These are phyloP conservation scores for Lenwebbia sp. DNA, from an alignment of 345 rosid genomes.

Conservation along the genomic window DNA sequence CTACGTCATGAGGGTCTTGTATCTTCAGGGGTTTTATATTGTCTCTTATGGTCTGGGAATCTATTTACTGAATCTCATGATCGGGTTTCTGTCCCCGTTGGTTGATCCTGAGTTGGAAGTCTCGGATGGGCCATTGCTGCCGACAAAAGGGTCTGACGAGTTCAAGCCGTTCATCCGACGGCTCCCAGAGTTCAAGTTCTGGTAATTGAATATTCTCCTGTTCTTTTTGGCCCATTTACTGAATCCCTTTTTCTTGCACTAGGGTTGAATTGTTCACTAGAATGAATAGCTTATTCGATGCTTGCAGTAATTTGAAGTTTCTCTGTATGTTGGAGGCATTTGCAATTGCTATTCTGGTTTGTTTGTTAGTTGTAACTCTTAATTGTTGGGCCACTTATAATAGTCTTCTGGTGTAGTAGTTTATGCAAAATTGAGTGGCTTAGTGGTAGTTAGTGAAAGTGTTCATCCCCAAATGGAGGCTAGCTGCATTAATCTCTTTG, in stretches of 20 bases:
- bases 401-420: neutral
- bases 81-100: constrained; percentile 90
- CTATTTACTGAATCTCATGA: constrained; percentile 74
- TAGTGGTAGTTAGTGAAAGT: neutral
- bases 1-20: constrained; percentile 63
- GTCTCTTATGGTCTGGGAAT: constrained; percentile 89
- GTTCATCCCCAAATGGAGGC: neutral
- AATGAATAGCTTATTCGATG: neutral
- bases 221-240: neutral
- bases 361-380: neutral
- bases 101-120: constrained; percentile 79
- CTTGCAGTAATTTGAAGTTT: neutral
- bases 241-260: neutral
- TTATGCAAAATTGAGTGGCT: neutral
- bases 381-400: neutral
- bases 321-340: neutral
- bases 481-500: neutral
- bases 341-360: neutral
- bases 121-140: constrained; percentile 73
- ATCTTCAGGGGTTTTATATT: constrained; percentile 77
- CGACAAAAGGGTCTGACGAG: constrained; percentile 94
- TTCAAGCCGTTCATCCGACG: constrained; percentile 95
- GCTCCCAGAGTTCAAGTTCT: constrained; percentile 95
- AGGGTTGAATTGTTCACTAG: neutral
- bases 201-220: constrained; percentile 29